Percentiles rank a stretch among this genome's conserved stretches.
These are phyloP conservation scores for Botryotinia narcissicola DNA, from an alignment of 2,329 filamentous ascomycete genomes.

Conservation along the genomic window DNA sequence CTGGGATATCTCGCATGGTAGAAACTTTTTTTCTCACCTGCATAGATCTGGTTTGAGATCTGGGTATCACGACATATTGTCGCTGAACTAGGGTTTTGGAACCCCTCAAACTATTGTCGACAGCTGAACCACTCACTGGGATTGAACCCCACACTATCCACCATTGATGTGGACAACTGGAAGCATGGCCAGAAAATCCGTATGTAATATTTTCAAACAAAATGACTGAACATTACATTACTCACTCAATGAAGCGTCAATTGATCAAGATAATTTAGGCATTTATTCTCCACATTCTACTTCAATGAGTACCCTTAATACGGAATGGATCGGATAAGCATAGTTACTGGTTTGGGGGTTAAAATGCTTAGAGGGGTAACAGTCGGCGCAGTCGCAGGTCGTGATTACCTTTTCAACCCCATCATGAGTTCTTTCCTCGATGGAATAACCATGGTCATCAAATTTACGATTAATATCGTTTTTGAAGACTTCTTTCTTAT, in stretches of 20 bases:
- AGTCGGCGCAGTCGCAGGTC: slow-evolving; percentile 9
- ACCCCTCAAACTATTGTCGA: background rate
- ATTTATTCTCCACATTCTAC: background rate
- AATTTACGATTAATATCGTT: background rate
- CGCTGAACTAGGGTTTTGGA: slow-evolving; percentile 5
- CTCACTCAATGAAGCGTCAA: background rate
- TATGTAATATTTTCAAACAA: background rate
- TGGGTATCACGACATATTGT: slow-evolving; percentile 6
- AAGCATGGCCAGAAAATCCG: background rate
- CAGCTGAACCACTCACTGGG: background rate
- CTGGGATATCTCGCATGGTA: background rate
- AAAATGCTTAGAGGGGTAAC: background rate
- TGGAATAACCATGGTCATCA: background rate
- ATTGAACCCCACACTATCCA: slow-evolving; percentile 5
- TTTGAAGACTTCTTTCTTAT: background rate
- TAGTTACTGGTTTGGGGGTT: background rate
- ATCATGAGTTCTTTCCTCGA: slow-evolving; percentile 14
- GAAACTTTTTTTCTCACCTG: background rate
- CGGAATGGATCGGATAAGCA: background rate
- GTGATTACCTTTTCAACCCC: background rate
- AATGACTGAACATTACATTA: background rate
- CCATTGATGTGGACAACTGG: background rate
- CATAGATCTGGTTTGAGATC: slow-evolving; percentile 13
- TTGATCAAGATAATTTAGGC: background rate
- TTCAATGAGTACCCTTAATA: too few species aligned